Evolutionary conservation across 257 asterid species (phyloP).

Genomic region (Knoxia roxburghii): DNA sequence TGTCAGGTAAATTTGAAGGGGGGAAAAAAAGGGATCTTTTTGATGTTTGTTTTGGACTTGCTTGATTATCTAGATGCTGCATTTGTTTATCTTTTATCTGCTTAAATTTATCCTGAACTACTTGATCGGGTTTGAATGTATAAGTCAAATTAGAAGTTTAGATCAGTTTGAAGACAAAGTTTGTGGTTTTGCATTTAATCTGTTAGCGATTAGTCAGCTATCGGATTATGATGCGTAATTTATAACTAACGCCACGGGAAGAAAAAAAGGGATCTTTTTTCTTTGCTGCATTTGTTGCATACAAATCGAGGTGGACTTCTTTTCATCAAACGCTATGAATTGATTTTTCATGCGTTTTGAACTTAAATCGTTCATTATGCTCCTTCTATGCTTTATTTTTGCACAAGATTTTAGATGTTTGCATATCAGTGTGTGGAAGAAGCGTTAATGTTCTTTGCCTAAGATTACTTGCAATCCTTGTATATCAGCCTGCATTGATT

Average conservation of each 20-base stretch:
- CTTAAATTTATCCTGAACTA: not conserved
- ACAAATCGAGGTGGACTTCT: not conserved
- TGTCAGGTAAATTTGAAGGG: conserved; percentile 6
- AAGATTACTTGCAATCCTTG: not conserved
- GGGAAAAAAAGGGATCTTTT: not conserved
- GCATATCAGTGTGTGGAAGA: not conserved
- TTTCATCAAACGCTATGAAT: not conserved
- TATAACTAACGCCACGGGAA: not conserved
- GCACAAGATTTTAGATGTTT: not conserved
- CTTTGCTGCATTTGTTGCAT: conserved; percentile 3
- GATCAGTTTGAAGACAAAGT: not conserved
- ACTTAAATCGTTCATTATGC: not conserved
- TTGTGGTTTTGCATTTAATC: not conserved
- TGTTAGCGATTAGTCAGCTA: not conserved
- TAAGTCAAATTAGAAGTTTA: not conserved
- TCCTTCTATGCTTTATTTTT: not conserved
- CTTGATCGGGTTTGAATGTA: not conserved
- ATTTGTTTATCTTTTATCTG: not conserved
- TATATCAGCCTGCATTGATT: not conserved
- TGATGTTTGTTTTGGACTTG: not conserved
- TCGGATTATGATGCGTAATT: not conserved
- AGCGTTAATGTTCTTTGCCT: not conserved
- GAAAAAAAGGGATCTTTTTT: not conserved
- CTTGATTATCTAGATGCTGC: conserved; percentile 6
- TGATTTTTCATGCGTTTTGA: not conserved